phyloP scores from a whole-genome alignment of 2,329 filamentous ascomycete genomes.

The Monascus ruber region DNA sequence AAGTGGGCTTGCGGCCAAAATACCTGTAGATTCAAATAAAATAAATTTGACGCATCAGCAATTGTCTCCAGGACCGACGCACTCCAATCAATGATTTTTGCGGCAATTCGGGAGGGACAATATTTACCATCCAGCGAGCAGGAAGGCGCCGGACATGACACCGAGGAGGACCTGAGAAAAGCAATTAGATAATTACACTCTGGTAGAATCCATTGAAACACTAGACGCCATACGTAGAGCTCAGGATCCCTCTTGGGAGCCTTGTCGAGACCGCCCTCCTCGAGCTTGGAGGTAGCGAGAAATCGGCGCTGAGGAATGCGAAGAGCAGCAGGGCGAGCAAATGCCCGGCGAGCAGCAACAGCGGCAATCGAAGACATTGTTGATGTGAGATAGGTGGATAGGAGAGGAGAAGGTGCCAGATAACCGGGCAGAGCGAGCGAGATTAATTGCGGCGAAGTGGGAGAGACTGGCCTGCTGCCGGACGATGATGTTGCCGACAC shows the following conservation, averaged over 20 bases:
- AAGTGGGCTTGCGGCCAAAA: conserved; percentile 74
- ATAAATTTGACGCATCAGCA: not conserved
- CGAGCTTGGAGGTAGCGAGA: conserved; percentile 31
- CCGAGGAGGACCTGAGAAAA: conserved; percentile 65
- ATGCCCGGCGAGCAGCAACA: conserved; percentile 30
- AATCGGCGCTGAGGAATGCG: conserved; percentile 31
- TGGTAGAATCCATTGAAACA: conserved; percentile 4
- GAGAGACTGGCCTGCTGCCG: conserved; percentile 19
- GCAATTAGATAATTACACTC: conserved; percentile 7
- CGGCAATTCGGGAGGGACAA: conserved; percentile 51
- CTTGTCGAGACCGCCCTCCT: conserved; percentile 45
- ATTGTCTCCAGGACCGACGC: not conserved
- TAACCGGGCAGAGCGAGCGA: too few species aligned
- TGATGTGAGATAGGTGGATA: conserved; percentile 6
- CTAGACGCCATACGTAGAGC: conserved; percentile 51
- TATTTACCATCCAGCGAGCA: conserved; percentile 64
- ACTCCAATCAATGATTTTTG: conserved; percentile 19
- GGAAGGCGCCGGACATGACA: conserved; percentile 81
- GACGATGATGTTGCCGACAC: conserved; percentile 23
- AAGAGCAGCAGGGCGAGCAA: conserved; percentile 29
- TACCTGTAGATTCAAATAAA: conserved; percentile 19
- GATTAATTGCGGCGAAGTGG: conserved; percentile 6
- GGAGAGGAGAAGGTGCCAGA: too few species aligned
- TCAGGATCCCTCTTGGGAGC: conserved; percentile 61
- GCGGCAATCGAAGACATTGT: conserved; percentile 33